phyloP scores from a whole-genome alignment of 495 filamentous ascomycete genomes.

The Staphylotrichum longicolle region DNA sequence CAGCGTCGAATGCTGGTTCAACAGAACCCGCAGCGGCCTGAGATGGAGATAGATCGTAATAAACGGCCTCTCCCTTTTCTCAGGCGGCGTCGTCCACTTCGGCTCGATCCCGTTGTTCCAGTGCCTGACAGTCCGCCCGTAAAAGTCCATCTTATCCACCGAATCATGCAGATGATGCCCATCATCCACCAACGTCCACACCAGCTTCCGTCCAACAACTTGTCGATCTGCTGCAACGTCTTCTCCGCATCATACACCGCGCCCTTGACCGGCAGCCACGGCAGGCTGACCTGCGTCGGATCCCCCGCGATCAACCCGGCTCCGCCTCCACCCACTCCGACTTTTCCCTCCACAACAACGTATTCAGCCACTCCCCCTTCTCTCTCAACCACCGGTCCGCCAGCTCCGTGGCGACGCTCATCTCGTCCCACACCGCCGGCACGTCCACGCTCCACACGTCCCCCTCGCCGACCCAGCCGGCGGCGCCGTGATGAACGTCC shows the following conservation, averaged over 20 bases:
- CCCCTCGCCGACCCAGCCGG: background rate
- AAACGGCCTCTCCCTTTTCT: background rate
- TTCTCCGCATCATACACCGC: background rate
- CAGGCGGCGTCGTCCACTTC: background rate
- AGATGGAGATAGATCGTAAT: slow-evolving; percentile 6
- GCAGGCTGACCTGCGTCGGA: background rate
- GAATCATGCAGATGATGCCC: background rate
- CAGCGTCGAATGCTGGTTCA: slow-evolving; percentile 11
- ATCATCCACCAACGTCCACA: slow-evolving; percentile 14
- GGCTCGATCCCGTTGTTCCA: background rate
- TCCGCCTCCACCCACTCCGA: slow-evolving; percentile 7
- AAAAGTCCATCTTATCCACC: background rate
- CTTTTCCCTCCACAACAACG: background rate
- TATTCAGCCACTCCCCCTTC: background rate
- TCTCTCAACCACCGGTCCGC: slow-evolving; percentile 11
- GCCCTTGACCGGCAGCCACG: background rate
- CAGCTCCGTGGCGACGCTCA: slow-evolving; percentile 6
- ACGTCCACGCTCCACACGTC: slow-evolving; percentile 19
- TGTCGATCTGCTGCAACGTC: background rate
- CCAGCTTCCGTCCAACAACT: background rate
- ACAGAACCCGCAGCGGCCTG: slow-evolving; percentile 6
- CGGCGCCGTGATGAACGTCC: background rate
- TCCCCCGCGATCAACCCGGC: too few species aligned
- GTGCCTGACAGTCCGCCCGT: background rate
- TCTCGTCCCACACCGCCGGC: background rate